These are phyloP conservation scores for Sclerotinia subarctica DNA, from an alignment of 2,329 filamentous ascomycete species.

Conservation along the genomic window DNA sequence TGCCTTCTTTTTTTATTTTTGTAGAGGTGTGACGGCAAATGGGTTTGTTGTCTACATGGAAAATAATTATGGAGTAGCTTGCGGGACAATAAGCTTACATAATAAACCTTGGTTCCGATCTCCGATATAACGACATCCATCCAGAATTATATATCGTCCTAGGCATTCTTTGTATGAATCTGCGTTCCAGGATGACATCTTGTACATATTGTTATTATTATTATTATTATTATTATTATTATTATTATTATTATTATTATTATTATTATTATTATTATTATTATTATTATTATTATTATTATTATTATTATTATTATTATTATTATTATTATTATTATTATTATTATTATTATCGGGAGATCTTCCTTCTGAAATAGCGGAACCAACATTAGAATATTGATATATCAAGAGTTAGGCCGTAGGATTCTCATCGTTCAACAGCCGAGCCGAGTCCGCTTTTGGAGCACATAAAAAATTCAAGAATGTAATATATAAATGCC, in stretches of 20 bases:
- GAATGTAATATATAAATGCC: not conserved
- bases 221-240: too few species aligned
- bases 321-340: too few species aligned
- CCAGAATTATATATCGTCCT: not conserved
- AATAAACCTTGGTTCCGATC: not conserved
- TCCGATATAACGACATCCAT: not conserved
- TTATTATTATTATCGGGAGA: not conserved
- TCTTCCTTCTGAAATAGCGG: not conserved
- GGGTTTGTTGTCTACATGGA: conserved; percentile 2
- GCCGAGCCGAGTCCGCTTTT: not conserved
- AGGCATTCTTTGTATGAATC: not conserved
- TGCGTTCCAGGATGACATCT: not conserved
- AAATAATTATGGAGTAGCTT: conserved; percentile 6
- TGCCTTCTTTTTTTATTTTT: not conserved
- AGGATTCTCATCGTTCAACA: not conserved
- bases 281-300: too few species aligned
- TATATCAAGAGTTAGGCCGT: not conserved
- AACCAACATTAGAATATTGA: not conserved
- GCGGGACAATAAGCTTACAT: not conserved
- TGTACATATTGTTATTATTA: too few species aligned
- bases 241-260: too few species aligned
- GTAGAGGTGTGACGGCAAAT: not conserved
- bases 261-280: too few species aligned
- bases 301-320: too few species aligned
- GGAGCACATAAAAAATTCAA: too few species aligned